Evolutionary conservation across 164 flowering plant species (phyloP), one percentile per base, ranked within the genome.

Genomic region (Chimonanthus praecox): DNA sequence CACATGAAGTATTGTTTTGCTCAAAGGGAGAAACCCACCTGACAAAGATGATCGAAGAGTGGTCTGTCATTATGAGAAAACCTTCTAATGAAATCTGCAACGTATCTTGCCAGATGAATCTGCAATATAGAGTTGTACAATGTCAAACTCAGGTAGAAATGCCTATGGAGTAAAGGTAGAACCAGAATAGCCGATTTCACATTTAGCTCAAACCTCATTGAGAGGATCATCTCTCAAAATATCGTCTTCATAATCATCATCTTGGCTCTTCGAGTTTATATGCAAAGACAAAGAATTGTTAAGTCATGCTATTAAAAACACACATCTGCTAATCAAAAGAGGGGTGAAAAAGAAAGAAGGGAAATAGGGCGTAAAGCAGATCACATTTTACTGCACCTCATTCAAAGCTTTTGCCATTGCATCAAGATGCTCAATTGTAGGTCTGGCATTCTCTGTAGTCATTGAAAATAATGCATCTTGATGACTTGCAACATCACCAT

Each of bases 61-160:
- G 63, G 81, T 66, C 83, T 77, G 72, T 91, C 88, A 6, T 75
- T 78, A 43, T 78, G 83, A 7, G 76, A 81, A 67, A 93, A 92
- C 64, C 87, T 86, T 50, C 58, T 44, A 6, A 93, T 16, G 80
- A 88, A 91, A 71, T 93, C 94, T 50, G 74, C 80, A 13, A 95
- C 83, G 78, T 84, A 91, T 50, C 72, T 83, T 45, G 82, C 86
- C 81, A 93, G 75, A 84, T 93, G 92, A 49, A 95, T 89, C 98
- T 95, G 82, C 60, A 72, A 73, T 7, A 67, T 2, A 54, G 9
- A 64, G 58, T 50, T 44, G 51, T 3, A 58, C 21, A 49, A 16
- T 7, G 15, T 51, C 11, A 46, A 11, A 18, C 51, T 3, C 69
- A 67, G 15, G 21, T 49, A 66, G 45, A 75, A 64, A 47, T 16